Evolutionary conservation across 2,329 filamentous ascomycete genomes (phyloP).

Genomic region (Monilinia fructigena): DNA sequence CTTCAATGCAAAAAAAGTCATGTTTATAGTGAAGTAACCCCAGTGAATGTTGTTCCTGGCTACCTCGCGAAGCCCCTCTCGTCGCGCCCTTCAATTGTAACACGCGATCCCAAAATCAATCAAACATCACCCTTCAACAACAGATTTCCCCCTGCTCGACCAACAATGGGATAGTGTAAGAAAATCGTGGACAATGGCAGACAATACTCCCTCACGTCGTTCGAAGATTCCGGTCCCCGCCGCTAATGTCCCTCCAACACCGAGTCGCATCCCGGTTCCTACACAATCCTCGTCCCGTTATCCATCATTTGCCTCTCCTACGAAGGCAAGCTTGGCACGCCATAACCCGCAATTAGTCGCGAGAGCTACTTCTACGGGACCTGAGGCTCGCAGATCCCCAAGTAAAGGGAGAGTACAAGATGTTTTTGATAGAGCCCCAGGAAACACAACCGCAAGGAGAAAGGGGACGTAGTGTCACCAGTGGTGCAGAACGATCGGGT

Average conservation of each 20-base stretch:
- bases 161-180: conserved; percentile 12
- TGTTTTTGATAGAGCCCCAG: conserved; percentile 34
- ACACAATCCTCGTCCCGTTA: conserved; percentile 30
- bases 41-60: neutral
- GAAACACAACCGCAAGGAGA: conserved; percentile 26
- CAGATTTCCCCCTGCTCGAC: neutral
- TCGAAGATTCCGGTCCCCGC: conserved; percentile 18
- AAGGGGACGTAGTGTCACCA: conserved; percentile 24
- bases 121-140: conserved; percentile 1
- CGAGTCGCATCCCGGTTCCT: conserved; percentile 37
- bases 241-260: conserved; percentile 44
- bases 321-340: conserved; percentile 60
- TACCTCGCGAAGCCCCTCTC: conserved; percentile 17
- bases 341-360: conserved; percentile 59
- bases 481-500: conserved; percentile 28
- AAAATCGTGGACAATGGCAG: conserved; percentile 10
- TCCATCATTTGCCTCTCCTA: conserved; percentile 66
- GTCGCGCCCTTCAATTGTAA: conserved; percentile 11
- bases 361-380: conserved; percentile 40
- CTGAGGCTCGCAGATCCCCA: conserved; percentile 39
- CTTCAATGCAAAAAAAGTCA: neutral
- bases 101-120: conserved; percentile 6
- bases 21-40: conserved; percentile 6
- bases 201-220: conserved; percentile 20
- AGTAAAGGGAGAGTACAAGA: conserved; percentile 37